Percentiles rank a stretch among this genome's conserved stretches.
Evolutionary conservation across 148 eudicot species (phyloP).

Genomic region (Chenopodium suecicum): DNA sequence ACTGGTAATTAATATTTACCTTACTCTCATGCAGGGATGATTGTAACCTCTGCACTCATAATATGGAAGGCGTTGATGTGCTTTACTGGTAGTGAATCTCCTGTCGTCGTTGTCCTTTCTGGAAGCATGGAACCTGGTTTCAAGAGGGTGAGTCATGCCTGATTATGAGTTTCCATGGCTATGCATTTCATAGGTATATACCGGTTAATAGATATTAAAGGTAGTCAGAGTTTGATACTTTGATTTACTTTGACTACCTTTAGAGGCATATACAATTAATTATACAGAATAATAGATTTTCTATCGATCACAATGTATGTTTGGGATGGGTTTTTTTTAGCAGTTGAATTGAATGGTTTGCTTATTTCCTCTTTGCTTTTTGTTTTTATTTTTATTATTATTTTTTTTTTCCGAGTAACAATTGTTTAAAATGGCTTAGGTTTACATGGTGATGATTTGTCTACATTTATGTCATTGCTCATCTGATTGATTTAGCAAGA

Average conservation of each 20-base stretch:
- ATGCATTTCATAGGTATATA: neutral
- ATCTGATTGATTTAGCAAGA: neutral
- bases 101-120: conserved; percentile 80
- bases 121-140: conserved; percentile 95
- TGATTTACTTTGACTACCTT: too few relatives aligned
- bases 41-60: conserved; percentile 67
- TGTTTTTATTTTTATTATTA: too few relatives aligned
- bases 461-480: neutral
- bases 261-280: neutral
- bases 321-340: neutral
- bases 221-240: too few relatives aligned
- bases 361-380: neutral
- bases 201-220: neutral
- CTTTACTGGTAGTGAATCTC: conserved; percentile 74
- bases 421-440: neutral
- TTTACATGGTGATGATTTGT: neutral
- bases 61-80: conserved; percentile 81
- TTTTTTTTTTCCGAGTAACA: neutral
- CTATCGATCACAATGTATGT: neutral
- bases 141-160: conserved; percentile 37
- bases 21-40: conserved; percentile 47
- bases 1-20: neutral
- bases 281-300: neutral
- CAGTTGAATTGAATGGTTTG: neutral
- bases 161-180: neutral